Evolutionary conservation across 768 basidiomycete species (phyloP).

Genomic region (Hirschioporus abietinus): DNA sequence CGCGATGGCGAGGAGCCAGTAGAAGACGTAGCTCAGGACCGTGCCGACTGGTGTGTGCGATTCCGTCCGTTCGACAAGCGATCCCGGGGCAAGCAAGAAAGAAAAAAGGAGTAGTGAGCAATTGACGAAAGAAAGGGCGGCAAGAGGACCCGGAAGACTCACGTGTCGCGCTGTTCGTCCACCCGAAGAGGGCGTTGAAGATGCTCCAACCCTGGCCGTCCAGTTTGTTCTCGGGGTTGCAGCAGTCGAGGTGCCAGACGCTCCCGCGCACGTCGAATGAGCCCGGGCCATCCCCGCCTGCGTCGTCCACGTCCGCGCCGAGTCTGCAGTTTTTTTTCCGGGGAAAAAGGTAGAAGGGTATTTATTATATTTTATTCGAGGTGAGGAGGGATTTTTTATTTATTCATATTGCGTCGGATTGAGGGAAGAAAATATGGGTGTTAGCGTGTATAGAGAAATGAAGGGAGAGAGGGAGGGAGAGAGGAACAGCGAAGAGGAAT

Average conservation of each 20-base stretch:
- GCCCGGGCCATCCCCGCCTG: conserved; percentile 73
- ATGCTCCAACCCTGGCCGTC: conserved; percentile 65
- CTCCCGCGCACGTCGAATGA: conserved; percentile 75
- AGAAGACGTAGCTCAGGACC: conserved; percentile 84
- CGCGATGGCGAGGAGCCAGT: conserved; percentile 81
- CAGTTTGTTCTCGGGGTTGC: conserved; percentile 54
- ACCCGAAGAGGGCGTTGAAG: conserved; percentile 82
- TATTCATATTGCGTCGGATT: too few species aligned
- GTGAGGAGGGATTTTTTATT: too few species aligned
- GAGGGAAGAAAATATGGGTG: too few species aligned
- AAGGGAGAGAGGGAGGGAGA: not conserved
- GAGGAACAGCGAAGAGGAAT: conserved; percentile 1
- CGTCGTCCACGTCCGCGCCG: conserved; percentile 67
- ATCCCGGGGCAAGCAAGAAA: too few species aligned
- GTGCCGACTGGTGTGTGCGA: conserved; percentile 48
- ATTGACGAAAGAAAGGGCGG: too few species aligned
- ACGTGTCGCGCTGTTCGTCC: conserved; percentile 81
- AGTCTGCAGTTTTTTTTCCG: too few species aligned
- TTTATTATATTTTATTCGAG: too few species aligned
- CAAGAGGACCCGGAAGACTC: too few species aligned
- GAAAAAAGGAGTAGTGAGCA: too few species aligned
- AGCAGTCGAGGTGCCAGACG: conserved; percentile 87
- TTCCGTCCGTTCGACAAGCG: too few species aligned
- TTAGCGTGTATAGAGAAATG: conserved; percentile 5
- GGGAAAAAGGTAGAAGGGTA: too few species aligned